Conservation (phyloP, 1,284 basidiomycete species). For the Vanrija sp. region DNA sequence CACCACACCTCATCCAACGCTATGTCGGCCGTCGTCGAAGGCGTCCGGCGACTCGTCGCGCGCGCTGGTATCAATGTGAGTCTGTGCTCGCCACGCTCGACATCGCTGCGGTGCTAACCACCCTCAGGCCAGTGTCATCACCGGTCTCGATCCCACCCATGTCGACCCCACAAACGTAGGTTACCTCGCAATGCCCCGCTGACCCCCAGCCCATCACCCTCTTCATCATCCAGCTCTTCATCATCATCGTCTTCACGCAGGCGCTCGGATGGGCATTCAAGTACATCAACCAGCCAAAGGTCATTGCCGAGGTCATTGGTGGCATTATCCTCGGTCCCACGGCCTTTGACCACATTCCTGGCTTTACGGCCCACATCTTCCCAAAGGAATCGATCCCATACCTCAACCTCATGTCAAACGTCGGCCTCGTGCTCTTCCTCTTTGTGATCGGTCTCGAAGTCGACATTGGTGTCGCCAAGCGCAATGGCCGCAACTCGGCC, state of each 20-base stretch:
- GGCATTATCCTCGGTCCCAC: conserved; percentile 75
- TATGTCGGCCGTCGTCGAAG: no score
- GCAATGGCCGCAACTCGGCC: conserved; percentile 64
- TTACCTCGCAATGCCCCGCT: neutral
- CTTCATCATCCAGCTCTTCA: conserved; percentile 64
- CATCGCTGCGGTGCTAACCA: neutral
- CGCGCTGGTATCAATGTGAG: no score
- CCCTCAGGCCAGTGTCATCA: conserved; percentile 28
- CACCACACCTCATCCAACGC: no score
- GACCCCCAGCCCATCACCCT: conserved; percentile 63
- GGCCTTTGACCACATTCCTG: conserved; percentile 64
- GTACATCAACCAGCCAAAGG: conserved; percentile 73
- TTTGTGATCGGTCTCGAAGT: conserved; percentile 92
- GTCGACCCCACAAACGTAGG: conserved; percentile 58
- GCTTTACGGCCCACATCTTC: conserved; percentile 79
- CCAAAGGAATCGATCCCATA: conserved; percentile 66
- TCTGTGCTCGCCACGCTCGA: no score
- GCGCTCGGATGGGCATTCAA: conserved; percentile 60
- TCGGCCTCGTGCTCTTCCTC: conserved; percentile 87
- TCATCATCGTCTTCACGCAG: conserved; percentile 73
- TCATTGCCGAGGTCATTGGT: conserved; percentile 82
- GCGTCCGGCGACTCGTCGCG: no score
- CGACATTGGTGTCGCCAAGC: conserved; percentile 70
- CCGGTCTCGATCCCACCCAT: conserved; percentile 61
- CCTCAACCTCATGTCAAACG: conserved; percentile 83